Percentiles rank a stretch among this genome's conserved stretches.
Evolutionary conservation across 2,329 filamentous ascomycete species (phyloP).

Genomic region (Cercospora nicotianae): DNA sequence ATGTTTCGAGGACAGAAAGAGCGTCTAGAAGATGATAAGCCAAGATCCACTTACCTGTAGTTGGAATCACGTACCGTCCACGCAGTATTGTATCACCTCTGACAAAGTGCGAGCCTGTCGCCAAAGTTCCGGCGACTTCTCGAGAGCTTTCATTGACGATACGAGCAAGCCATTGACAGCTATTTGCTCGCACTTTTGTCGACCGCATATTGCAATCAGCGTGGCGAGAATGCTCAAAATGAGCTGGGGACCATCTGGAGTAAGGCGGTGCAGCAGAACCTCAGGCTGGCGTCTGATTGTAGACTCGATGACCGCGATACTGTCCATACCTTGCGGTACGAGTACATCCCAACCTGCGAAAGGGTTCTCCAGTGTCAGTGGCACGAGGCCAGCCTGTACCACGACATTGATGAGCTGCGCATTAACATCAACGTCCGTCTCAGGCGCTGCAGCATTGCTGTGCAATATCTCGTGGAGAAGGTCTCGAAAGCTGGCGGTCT

Average conservation of each 20-base stretch:
- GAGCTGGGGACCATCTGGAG: constrained; percentile 49
- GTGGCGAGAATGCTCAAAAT: constrained; percentile 57
- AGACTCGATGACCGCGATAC: constrained; percentile 73
- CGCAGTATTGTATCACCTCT: constrained; percentile 43
- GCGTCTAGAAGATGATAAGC: constrained; percentile 45
- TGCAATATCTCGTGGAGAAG: constrained; percentile 65
- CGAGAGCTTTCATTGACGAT: constrained; percentile 41
- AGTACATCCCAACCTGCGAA: constrained; percentile 61
- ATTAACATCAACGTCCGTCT: constrained; percentile 72
- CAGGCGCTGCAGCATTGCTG: constrained; percentile 49
- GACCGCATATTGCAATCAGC: constrained; percentile 50
- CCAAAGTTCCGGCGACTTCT: constrained; percentile 40
- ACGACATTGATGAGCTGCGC: constrained; percentile 85
- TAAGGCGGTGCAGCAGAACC: constrained; percentile 54
- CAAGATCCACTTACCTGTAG: constrained; percentile 27
- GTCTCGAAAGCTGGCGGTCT: constrained; percentile 66
- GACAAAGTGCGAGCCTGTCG: constrained; percentile 38
- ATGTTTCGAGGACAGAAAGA: constrained; percentile 44
- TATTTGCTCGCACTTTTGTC: constrained; percentile 44
- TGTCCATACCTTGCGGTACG: constrained; percentile 64
- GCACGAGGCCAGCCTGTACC: constrained; percentile 73
- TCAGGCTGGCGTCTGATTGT: constrained; percentile 73
- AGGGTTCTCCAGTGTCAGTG: constrained; percentile 65
- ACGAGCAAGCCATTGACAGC: constrained; percentile 44
- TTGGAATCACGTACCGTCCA: constrained; percentile 40